Conservation (phyloP, 192 early-diverging fungal species). For the Mortierella hygrophila region DNA sequence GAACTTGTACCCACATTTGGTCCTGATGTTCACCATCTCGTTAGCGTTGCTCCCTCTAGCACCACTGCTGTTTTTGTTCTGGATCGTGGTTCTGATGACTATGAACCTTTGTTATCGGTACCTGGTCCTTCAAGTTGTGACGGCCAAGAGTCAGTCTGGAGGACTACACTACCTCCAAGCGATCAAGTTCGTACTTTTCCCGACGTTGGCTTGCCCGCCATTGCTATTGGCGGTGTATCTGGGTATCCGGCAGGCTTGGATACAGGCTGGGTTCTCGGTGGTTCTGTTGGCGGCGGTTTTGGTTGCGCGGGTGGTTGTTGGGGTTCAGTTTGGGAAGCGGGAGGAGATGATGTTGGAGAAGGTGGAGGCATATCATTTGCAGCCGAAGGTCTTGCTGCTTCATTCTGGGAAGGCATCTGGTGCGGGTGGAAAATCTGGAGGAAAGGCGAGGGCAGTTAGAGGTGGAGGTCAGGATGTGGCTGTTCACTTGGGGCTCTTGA, state of each 20-base stretch:
- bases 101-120: conserved; percentile 30
- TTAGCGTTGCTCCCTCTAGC: conserved; percentile 18
- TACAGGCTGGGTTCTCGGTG: conserved; percentile 1
- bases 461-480: no score
- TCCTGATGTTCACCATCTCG: conserved; percentile 27
- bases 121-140: conserved; percentile 34
- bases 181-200: conserved; percentile 20
- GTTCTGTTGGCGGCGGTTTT: background rate
- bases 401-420: background rate
- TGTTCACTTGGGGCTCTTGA: background rate
- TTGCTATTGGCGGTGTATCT: conserved; percentile 10
- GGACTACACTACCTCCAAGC: conserved; percentile 33
- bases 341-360: conserved; percentile 30
- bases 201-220: conserved; percentile 22
- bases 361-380: conserved; percentile 14
- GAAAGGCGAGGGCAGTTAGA: background rate
- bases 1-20: conserved; percentile 28
- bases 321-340: conserved; percentile 18
- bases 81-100: conserved; percentile 15
- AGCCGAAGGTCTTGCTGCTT: background rate
- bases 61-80: conserved; percentile 23
- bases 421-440: background rate
- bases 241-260: conserved; percentile 19
- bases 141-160: conserved; percentile 36
- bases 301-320: conserved; percentile 2